Evolutionary conservation across 75 land plant genomes (phyloP).

Genomic region (Cunninghamia lanceolata): DNA sequence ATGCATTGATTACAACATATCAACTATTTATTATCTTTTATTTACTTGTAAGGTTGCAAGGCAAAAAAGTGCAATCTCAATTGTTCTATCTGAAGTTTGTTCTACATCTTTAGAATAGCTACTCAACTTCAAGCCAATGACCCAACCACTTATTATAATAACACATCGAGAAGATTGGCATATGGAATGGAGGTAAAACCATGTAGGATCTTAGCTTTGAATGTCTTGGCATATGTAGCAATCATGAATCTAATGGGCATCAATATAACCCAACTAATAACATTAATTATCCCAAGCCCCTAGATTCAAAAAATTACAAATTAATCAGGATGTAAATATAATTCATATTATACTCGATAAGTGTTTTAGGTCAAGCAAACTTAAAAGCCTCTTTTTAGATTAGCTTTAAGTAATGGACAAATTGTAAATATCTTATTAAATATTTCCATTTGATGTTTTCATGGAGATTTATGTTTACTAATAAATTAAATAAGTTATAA

Average conservation of each 20-base stretch:
- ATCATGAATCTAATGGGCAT: slow-evolving; percentile 62
- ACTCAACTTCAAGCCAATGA: slow-evolving; percentile 57
- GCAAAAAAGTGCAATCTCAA: slow-evolving; percentile 64
- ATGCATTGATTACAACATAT: too few species aligned
- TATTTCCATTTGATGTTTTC: too few species aligned
- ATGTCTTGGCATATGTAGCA: slow-evolving; percentile 60
- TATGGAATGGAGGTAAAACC: slow-evolving; percentile 75
- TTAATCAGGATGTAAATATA: background rate
- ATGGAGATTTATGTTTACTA: too few species aligned
- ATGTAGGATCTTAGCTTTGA: slow-evolving; percentile 41
- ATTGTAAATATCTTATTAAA: too few species aligned
- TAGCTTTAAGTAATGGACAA: too few species aligned
- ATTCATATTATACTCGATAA: background rate
- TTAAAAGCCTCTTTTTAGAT: too few species aligned
- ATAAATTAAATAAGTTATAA: too few species aligned
- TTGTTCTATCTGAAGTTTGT: slow-evolving; percentile 32
- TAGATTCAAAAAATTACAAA: slow-evolving; percentile 11
- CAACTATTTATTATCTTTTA: background rate
- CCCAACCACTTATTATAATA: slow-evolving; percentile 75
- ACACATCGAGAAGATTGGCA: slow-evolving; percentile 67
- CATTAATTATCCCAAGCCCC: slow-evolving; percentile 66
- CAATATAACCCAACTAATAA: slow-evolving; percentile 69
- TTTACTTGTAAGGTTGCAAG: slow-evolving; percentile 63
- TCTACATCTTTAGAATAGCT: slow-evolving; percentile 22
- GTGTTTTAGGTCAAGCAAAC: too few species aligned